Percentiles rank a stretch among this genome's conserved stretches.
phyloP scores from a whole-genome alignment of 345 rosid genomes.

The Salix suchowensis region DNA sequence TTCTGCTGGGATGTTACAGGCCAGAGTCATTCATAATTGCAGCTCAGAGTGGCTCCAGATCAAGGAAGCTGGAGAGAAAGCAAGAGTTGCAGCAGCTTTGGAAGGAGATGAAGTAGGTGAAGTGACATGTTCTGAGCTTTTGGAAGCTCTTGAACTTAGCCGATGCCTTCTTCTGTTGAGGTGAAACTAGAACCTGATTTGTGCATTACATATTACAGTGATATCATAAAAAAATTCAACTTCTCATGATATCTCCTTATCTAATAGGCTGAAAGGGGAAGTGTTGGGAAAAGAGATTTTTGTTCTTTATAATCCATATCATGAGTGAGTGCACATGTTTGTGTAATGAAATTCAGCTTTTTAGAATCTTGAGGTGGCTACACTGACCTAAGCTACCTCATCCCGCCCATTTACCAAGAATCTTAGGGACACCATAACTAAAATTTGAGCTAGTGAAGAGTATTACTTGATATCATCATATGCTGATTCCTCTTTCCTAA shows the following conservation, averaged over 20 bases:
- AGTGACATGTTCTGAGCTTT: conserved; percentile 87
- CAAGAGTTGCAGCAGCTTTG: conserved; percentile 59
- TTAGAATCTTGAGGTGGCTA: not conserved
- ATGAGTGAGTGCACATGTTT: not conserved
- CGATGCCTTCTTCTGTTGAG: conserved; percentile 96
- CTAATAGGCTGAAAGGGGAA: not conserved
- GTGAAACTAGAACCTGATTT: conserved; percentile 31
- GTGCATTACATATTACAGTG: not conserved
- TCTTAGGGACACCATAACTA: not conserved
- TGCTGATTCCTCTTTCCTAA: not conserved
- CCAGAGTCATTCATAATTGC: conserved; percentile 86
- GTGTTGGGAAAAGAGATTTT: not conserved
- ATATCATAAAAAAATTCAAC: not conserved
- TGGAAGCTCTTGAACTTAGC: conserved; percentile 98
- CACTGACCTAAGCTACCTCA: not conserved
- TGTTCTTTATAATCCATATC: not conserved
- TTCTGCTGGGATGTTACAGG: conserved; percentile 39
- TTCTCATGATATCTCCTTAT: not conserved
- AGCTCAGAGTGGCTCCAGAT: conserved; percentile 84
- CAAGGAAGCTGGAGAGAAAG: conserved; percentile 89
- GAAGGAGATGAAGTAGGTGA: conserved; percentile 90
- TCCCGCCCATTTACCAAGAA: not conserved
- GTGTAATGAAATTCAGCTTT: not conserved
- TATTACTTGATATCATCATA: not conserved
- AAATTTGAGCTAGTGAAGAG: conserved; percentile 3